Evolutionary conservation across 148 eudicot genomes (phyloP).

Genomic region (Amaranthus hypochondriacus): DNA sequence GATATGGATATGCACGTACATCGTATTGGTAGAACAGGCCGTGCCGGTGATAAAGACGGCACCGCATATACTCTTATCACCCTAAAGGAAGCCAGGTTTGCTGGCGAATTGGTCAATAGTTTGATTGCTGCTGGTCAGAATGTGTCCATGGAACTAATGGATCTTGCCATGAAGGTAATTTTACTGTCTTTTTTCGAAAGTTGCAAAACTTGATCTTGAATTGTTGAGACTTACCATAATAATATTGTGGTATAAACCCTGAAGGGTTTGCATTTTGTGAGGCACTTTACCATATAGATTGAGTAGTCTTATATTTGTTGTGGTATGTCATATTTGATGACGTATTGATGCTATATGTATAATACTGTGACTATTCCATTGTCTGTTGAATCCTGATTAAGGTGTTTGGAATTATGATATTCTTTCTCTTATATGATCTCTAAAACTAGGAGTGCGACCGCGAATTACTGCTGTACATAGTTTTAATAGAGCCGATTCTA

Average conservation of each 20-base stretch:
- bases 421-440: not conserved
- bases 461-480: too few species aligned
- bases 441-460: not conserved
- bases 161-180: conserved; percentile 98
- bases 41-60: conserved; percentile 99
- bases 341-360: not conserved
- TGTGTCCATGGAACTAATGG: conserved; percentile 78
- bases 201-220: not conserved
- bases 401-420: not conserved
- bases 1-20: conserved; percentile 99
- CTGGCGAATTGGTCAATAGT: conserved; percentile 88
- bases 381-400: not conserved
- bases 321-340: not conserved
- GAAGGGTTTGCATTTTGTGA: not conserved
- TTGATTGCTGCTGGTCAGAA: conserved; percentile 97
- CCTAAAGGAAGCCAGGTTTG: conserved; percentile 93
- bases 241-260: not conserved
- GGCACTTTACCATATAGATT: not conserved
- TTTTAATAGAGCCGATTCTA: too few species aligned
- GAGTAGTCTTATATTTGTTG: not conserved
- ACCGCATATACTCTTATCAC: conserved; percentile 91
- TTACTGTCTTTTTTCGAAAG: conserved; percentile 2
- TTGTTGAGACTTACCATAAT: not conserved
- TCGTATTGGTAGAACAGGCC: conserved; percentile 97
- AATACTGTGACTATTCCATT: not conserved